phyloP scores from a whole-genome alignment of 139 green algal species.

The Penium margaritaceum region DNA sequence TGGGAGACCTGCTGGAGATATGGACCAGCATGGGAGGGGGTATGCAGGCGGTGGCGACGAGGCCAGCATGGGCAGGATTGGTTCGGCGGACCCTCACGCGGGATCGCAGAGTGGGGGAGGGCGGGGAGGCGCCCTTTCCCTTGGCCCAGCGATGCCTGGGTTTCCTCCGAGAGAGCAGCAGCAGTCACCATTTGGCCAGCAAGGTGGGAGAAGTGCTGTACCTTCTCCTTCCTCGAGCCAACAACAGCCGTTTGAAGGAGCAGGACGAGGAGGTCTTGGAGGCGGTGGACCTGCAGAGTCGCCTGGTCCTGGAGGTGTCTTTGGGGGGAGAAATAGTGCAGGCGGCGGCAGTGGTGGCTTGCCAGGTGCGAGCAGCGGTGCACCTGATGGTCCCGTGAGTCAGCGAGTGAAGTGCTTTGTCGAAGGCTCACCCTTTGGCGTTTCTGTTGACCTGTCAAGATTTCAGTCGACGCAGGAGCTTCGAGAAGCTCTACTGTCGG shows the following conservation, averaged over 20 bases:
- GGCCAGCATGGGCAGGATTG: no score
- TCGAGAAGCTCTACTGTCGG: constrained; percentile 27
- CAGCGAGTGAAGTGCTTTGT: constrained; percentile 44
- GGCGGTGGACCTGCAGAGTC: background rate
- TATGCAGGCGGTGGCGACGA: no score
- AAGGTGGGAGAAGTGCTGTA: background rate
- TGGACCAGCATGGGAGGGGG: no score
- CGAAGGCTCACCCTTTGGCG: constrained; percentile 38
- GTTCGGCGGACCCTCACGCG: no score
- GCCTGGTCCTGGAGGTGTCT: background rate
- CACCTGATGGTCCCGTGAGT: background rate
- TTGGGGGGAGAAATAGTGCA: background rate
- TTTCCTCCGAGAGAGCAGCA: no score
- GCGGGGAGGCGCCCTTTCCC: no score
- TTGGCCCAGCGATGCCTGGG: no score
- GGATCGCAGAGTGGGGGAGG: no score
- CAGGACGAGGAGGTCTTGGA: background rate
- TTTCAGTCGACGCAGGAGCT: constrained; percentile 41
- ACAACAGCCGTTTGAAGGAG: background rate
- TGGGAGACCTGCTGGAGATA: no score
- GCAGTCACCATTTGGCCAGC: no score
- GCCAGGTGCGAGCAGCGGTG: background rate
- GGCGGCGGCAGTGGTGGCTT: background rate
- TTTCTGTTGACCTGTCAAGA: constrained; percentile 31
- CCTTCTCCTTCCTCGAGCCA: background rate